These are phyloP conservation scores for Phytophthora constricta DNA, from an alignment of 352 stramenopile genomes.

Conservation along the genomic window DNA sequence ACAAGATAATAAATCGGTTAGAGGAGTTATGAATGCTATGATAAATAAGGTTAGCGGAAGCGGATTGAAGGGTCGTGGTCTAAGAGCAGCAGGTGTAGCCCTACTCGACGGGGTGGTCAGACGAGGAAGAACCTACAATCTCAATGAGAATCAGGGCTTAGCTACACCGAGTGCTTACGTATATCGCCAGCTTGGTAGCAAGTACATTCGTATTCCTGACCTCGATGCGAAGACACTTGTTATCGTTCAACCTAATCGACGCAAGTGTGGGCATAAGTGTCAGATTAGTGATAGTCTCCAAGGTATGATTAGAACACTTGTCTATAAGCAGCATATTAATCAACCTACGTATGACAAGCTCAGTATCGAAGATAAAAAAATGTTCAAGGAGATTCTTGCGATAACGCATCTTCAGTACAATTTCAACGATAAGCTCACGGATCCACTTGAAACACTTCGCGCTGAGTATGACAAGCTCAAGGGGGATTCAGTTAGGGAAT, in stretches of 20 bases:
- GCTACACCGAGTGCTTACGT: constrained; percentile 7
- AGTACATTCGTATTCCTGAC: no score
- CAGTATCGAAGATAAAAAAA: no score
- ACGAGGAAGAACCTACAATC: constrained; percentile 14
- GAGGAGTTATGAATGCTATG: constrained; percentile 4
- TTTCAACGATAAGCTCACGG: constrained; percentile 13
- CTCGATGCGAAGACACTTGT: no score
- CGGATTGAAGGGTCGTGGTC: constrained; percentile 1
- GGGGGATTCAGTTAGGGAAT: no score
- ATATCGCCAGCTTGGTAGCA: no score
- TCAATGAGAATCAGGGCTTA: constrained; percentile 18
- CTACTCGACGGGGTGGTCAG: constrained; percentile 4
- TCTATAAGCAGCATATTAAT: neutral
- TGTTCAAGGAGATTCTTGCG: no score
- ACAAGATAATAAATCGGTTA: neutral
- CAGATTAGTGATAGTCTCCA: no score
- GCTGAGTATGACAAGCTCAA: no score
- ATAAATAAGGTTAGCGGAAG: constrained; percentile 1
- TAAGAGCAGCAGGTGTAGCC: constrained; percentile 10
- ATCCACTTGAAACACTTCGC: constrained; percentile 13
- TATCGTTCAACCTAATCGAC: no score
- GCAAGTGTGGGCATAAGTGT: no score
- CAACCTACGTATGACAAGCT: no score
- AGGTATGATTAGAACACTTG: neutral
- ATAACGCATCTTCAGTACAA: constrained; percentile 1